These are phyloP conservation scores for Mycena metata DNA, from an alignment of 768 basidiomycete species.

Conservation along the genomic window DNA sequence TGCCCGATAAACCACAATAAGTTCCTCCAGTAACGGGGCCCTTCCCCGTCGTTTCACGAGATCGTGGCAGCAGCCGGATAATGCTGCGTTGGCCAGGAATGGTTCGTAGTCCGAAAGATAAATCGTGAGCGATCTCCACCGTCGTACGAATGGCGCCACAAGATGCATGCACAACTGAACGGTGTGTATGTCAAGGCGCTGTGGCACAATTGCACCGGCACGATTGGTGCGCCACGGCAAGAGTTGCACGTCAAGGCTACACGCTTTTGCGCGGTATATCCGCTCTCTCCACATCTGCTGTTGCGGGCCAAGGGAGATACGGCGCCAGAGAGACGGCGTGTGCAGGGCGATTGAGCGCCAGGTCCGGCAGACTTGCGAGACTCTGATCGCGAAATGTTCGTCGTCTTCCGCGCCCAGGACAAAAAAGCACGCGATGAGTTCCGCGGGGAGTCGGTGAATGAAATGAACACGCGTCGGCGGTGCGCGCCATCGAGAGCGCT, in stretches of 20 bases:
- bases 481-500: conserved; percentile 35
- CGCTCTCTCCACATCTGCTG: conserved; percentile 74
- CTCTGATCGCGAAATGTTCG: conserved; percentile 66
- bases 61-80: conserved; percentile 62
- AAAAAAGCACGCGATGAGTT: conserved; percentile 77
- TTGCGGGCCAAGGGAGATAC: conserved; percentile 63
- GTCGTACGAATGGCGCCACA: conserved; percentile 63
- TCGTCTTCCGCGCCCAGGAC: conserved; percentile 69
- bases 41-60: conserved; percentile 46
- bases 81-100: conserved; percentile 76
- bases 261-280: conserved; percentile 70
- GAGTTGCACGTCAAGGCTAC: conserved; percentile 72
- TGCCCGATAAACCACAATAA: conserved; percentile 69
- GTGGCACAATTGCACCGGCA: conserved; percentile 39
- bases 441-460: conserved; percentile 71
- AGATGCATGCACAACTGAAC: conserved; percentile 76
- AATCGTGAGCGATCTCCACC: conserved; percentile 75
- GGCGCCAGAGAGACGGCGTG: conserved; percentile 76
- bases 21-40: conserved; percentile 63
- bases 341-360: conserved; percentile 75
- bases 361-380: conserved; percentile 77
- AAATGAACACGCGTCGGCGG: conserved; percentile 54
- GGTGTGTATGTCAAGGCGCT: conserved; percentile 46
- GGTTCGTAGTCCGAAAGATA: conserved; percentile 68
- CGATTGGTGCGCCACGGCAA: conserved; percentile 48